Percentiles rank a stretch among this genome's conserved stretches.
phyloP scores from a whole-genome alignment of 2,329 filamentous ascomycete genomes.

The Cryphonectria parasitica region DNA sequence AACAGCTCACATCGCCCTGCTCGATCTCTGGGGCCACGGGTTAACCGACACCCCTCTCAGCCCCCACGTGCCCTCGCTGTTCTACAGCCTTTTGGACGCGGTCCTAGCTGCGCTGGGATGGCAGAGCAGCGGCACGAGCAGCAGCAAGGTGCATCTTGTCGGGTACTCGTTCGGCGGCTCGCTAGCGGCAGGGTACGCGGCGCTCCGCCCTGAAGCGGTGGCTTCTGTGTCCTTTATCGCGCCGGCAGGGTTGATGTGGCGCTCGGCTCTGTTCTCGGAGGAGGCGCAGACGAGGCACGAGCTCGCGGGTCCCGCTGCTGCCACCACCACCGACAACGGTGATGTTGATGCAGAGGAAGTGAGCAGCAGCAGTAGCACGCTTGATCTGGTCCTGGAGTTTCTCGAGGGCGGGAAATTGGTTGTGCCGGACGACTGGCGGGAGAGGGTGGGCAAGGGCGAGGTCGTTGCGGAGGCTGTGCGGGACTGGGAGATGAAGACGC shows the following conservation, averaged over 20 bases:
- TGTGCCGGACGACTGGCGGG: conserved; percentile 49
- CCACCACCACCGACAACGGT: not conserved
- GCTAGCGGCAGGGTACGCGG: conserved; percentile 44
- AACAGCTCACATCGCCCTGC: conserved; percentile 43
- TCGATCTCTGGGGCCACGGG: conserved; percentile 59
- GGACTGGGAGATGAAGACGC: conserved; percentile 52
- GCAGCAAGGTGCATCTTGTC: conserved; percentile 45
- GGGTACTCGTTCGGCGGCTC: conserved; percentile 55
- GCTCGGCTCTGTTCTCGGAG: conserved; percentile 35
- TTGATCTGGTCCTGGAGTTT: conserved; percentile 42
- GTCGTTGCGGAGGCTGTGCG: conserved; percentile 51
- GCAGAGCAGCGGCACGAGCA: conserved; percentile 34
- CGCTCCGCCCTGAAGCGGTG: conserved; percentile 34
- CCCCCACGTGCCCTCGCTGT: conserved; percentile 46
- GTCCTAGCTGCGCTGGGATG: conserved; percentile 47
- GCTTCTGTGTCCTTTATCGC: conserved; percentile 47
- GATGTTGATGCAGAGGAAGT: conserved; percentile 36
- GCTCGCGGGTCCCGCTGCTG: not conserved
- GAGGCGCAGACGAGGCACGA: conserved; percentile 31
- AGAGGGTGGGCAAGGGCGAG: conserved; percentile 45
- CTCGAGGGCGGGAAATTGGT: conserved; percentile 49
- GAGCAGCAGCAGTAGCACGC: conserved; percentile 30
- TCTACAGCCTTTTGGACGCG: conserved; percentile 45
- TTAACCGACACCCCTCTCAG: conserved; percentile 51
- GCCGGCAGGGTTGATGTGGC: conserved; percentile 48